A percentile compares a stretch with the other conserved stretches of the same genome.
Evolutionary conservation across 148 eudicot genomes (phyloP).

Genomic region (Amaranthus cruentus): DNA sequence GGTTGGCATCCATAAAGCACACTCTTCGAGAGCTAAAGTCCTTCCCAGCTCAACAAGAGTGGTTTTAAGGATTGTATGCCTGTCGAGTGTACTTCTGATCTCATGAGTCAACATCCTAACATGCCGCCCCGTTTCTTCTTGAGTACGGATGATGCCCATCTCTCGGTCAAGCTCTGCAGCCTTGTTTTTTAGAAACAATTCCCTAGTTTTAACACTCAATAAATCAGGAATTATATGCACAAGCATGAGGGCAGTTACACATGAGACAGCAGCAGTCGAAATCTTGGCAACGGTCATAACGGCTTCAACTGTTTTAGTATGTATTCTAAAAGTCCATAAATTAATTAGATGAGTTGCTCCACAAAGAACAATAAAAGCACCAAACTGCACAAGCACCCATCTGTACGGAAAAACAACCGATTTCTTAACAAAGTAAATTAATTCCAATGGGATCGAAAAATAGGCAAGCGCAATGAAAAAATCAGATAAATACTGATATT

Average conservation of each 20-base stretch:
- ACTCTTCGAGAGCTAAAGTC: conserved; percentile 85
- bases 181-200: conserved; percentile 83
- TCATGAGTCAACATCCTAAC: conserved; percentile 97
- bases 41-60: conserved; percentile 93
- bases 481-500: conserved; percentile 89
- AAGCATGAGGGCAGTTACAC: conserved; percentile 88
- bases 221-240: conserved; percentile 95
- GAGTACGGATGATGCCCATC: conserved; percentile 91
- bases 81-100: conserved; percentile 91
- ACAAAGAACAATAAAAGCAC: conserved; percentile 94
- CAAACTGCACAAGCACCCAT: conserved; percentile 98
- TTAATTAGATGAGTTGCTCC: conserved; percentile 91
- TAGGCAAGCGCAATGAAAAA: conserved; percentile 96
- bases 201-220: conserved; percentile 91
- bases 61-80: conserved; percentile 86
- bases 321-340: conserved; percentile 73
- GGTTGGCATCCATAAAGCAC: conserved; percentile 98
- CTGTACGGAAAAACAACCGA: conserved; percentile 92
- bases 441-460: conserved; percentile 91
- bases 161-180: conserved; percentile 94
- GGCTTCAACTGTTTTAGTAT: conserved; percentile 66
- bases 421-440: conserved; percentile 88
- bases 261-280: conserved; percentile 81
- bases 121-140: conserved; percentile 93
- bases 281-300: conserved; percentile 86